Evolutionary conservation across 441 rosid species (phyloP), one percentile per base, ranked within the genome.

Genomic region (Omphalea diandra): DNA sequence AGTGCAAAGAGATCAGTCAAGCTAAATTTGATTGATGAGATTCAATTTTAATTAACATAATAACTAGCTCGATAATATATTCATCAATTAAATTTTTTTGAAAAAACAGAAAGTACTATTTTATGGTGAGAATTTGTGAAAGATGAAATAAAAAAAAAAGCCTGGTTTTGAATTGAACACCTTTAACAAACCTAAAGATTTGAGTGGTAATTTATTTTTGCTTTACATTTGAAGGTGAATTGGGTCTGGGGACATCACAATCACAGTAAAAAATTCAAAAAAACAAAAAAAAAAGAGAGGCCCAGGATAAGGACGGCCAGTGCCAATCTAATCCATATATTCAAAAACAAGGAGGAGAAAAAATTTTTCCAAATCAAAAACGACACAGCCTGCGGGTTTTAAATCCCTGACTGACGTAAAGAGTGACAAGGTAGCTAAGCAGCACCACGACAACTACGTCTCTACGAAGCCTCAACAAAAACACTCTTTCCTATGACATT

Each of bases 221-320:
- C 38, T n/a, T n/a, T n/a, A n/a, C 41, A 38, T 38, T 38, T 38
- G 41, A 5, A 35, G 56, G 24, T 44, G 27, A 49, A 32, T 17
- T 22, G 29, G 38, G 27, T 0, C 15, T 17, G 12, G 29, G 38
- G 27, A 0, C 15, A 36, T 63, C 67, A 20, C 46, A 33, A 52
- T 66, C 70, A 52, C 22, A 58, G 72, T 33, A 14, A 69, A 56
- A 69, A 58, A n/a, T 69, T 69, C 57, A 58, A 69, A 60, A 33
- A 7, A 3, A 10, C 17, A 44, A 18, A 8, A 5, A 10, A 53
- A 15, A 29, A 31, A 68, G 71, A 3, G n/a, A 61, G 44, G 11
- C 3, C 20, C 43, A 55, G 29, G 56, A 24, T 29, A 41, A 67
- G 49, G 29, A 29, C 35, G 11, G 14, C 35, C 7, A 20, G 40